Conservation (phyloP, 441 rosid species). For the Flueggea neowawraea region DNA sequence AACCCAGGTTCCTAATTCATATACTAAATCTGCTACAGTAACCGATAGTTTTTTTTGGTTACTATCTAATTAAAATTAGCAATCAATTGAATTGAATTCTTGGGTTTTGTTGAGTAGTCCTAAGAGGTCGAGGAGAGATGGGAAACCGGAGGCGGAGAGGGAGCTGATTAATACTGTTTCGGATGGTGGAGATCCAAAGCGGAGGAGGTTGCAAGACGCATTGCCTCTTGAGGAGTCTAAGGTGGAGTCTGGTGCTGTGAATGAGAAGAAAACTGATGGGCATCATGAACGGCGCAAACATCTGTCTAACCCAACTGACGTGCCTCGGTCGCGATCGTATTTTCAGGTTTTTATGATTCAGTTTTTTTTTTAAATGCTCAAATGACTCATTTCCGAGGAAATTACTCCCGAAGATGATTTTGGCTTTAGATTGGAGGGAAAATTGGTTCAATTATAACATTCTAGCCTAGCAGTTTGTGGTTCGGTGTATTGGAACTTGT, state of each 20-base stretch:
- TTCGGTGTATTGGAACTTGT: too few relatives aligned
- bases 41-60: background rate
- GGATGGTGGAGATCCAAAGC: slow-evolving; percentile 29
- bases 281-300: slow-evolving; percentile 31
- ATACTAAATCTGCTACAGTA: background rate
- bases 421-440: too few relatives aligned
- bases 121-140: slow-evolving; percentile 81
- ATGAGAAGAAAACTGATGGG: slow-evolving; percentile 40
- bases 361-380: background rate
- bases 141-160: slow-evolving; percentile 51
- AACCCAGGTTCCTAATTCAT: slow-evolving; percentile 43
- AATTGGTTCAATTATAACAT: too few relatives aligned
- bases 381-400: too few relatives aligned
- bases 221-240: slow-evolving; percentile 52
- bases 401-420: too few relatives aligned
- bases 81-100: background rate
- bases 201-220: slow-evolving; percentile 48
- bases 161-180: slow-evolving; percentile 22
- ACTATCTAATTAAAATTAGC: too few relatives aligned
- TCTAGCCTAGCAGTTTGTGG: too few relatives aligned
- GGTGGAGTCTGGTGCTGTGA: slow-evolving; percentile 26
- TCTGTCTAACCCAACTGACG: slow-evolving; percentile 40
- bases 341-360: slow-evolving; percentile 54
- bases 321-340: slow-evolving; percentile 50
- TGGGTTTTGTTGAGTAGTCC: slow-evolving; percentile 36